Base-by-base conservation (phyloP, 2,329 filamentous ascomycete species). In the Colletotrichum tropicicola region DNA sequence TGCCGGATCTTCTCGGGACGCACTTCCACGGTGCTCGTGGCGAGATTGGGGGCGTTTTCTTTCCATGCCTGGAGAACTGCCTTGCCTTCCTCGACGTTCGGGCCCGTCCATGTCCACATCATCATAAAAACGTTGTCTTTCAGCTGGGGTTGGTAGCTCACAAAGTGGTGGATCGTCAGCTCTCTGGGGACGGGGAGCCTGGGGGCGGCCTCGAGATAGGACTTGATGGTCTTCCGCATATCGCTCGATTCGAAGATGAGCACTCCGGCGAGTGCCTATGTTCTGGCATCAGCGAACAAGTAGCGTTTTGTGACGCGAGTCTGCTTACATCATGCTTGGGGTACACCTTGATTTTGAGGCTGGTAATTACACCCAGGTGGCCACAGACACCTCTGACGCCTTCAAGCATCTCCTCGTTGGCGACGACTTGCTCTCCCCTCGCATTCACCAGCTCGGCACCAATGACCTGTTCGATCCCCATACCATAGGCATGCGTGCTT, bases 391-490 rank as follows among this genome's bases (percentile, higher is more conserved):
- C 73, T 5, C 74, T 68, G 28, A 77, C 44, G 3, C 66, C 72
- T 56, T 71, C 70, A 4, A 77, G 60, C 35, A 76, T 49, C 15
- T 73, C 68, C 10, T 72, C 70, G 45, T 70, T 66, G 1, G 74
- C 73, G 5, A 72, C 67, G 6, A 76, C 45, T 15, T 76, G 48
- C 10, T 70, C 63, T 3, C 75, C 74, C 8, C 73, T 45, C 6
- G 70, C 59, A 44, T 69, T 68, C 27, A 75, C 72, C 3, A 77
- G 54, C 39, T 63, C 69, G 6, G 73, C 75, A 0, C 69, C 72
- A 1, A 80, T 39, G 15, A 80, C 78, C 65, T 80, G 75, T 58
- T 80, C 78, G 8, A 73, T 72, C 0, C 77, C 77, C 1, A 79
- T 57, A 4, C 78, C 78, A 56, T 69, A 73, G 2, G 52, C 44